Evolutionary conservation across 2,329 filamentous ascomycete species (phyloP).

Genomic region (Mycosphaerella sp.): DNA sequence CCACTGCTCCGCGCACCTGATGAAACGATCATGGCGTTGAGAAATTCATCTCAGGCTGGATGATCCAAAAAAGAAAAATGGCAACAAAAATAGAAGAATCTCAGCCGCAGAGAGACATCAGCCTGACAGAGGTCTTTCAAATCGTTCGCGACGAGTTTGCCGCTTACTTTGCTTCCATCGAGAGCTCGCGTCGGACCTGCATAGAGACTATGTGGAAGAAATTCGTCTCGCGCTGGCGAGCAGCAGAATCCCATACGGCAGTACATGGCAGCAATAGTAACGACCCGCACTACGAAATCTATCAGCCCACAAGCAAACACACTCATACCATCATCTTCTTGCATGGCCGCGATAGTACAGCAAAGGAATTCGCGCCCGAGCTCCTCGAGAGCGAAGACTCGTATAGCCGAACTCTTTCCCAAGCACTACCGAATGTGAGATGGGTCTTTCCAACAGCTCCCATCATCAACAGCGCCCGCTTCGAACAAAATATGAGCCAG

Average conservation of each 20-base stretch:
- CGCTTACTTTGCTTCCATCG: slow-evolving; percentile 1
- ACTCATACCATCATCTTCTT: slow-evolving; percentile 45
- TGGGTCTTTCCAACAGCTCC: slow-evolving; percentile 34
- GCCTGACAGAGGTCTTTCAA: slow-evolving; percentile 1
- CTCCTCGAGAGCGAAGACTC: slow-evolving; percentile 36
- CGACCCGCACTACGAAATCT: not conserved
- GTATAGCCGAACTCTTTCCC: slow-evolving; percentile 27
- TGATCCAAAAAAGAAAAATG: not conserved
- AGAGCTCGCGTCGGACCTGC: slow-evolving; percentile 4
- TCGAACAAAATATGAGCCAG: slow-evolving; percentile 30
- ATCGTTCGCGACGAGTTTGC: slow-evolving; percentile 3
- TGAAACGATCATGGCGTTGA: not conserved
- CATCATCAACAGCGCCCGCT: slow-evolving; percentile 21
- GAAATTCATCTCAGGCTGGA: not conserved
- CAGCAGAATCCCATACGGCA: not conserved
- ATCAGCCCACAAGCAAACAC: slow-evolving; percentile 26
- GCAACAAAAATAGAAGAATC: not conserved
- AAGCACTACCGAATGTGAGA: slow-evolving; percentile 33
- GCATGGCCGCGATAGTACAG: slow-evolving; percentile 41
- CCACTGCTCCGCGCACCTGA: not conserved
- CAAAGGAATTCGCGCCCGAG: slow-evolving; percentile 37
- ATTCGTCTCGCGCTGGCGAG: slow-evolving; percentile 4
- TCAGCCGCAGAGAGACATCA: not conserved
- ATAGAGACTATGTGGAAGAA: slow-evolving; percentile 4
- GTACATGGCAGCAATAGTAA: not conserved